Base-by-base conservation (phyloP, 768 basidiomycete species). In the Austroboletus eburneus region DNA sequence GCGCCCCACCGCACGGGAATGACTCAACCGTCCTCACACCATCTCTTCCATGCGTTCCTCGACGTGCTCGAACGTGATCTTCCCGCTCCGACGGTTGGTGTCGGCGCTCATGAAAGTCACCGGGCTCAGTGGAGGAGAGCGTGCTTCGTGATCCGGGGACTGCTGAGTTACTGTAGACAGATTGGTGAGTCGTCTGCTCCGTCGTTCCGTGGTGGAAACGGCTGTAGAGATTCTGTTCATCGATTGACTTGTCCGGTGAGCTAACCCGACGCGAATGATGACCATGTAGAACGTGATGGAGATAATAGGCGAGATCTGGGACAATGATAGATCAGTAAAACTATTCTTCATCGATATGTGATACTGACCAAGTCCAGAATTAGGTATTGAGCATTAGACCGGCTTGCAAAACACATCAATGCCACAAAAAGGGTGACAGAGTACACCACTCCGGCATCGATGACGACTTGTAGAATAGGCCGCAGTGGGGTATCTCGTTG, bases 401-500 rank as follows among this genome's bases (percentile, higher is more conserved):
- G 44, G 14, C 53, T 24, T 5, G 54, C 52, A 48, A 68, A 69
- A 24, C 58, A 53, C 18, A 66, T 52, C 27, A 68, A 52, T 13
- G 64, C 61, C 18, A 59, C 61, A 24, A 65, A 46, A 45, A 69
- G 60, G 2, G 68, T 59, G 45, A 65, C n/a, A 1, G 65, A 66
- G 48, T 71, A 71, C 8, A 71, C 50, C 4, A 61, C 58, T 12
- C 65, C 69, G 22, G 66, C 61, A 48, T 71, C 69, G 38, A 69
- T 51, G 35, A 68, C 50, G 17, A 66, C 55, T 12, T 56, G 50
- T 13, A 69, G 41, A 9, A 39, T 38, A 1, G 45, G 40, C 14
- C 37, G 49, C 36, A 46, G 23, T 17, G 38, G 49, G 4, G 49
- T 33, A 4, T 16, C 16, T 14, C 10, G 35, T 2, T 21, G 21